Evolutionary conservation across 805 yeast genomes (phyloP).

Genomic region (Wickerhamomyces bovis): DNA sequence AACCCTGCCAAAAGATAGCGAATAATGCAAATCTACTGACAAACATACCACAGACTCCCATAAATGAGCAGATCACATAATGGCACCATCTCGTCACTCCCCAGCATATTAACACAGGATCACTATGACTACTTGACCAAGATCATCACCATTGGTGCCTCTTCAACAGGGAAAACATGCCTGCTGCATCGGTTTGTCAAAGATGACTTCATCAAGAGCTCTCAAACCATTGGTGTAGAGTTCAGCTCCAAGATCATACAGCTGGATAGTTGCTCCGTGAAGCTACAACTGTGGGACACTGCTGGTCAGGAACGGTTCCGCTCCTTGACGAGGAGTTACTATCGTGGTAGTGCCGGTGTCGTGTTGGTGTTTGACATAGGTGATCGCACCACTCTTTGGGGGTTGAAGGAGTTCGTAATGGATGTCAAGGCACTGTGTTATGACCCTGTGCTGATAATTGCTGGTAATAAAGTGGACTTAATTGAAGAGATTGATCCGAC

Average conservation of each 20-base stretch:
- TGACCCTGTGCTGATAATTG: conserved; percentile 26
- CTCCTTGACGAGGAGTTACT: conserved; percentile 32
- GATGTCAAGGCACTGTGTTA: conserved; percentile 27
- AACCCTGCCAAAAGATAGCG: neutral
- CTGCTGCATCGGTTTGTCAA: conserved; percentile 31
- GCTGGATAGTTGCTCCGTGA: conserved; percentile 13
- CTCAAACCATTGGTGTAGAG: conserved; percentile 37
- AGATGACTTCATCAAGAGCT: conserved; percentile 17
- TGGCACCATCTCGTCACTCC: neutral
- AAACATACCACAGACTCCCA: neutral
- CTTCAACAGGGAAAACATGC: conserved; percentile 39
- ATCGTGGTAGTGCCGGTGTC: conserved; percentile 33
- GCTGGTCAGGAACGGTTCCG: conserved; percentile 35
- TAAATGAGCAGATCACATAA: neutral
- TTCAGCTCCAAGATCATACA: conserved; percentile 28
- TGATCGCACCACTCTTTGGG: conserved; percentile 20
- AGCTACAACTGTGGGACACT: conserved; percentile 32
- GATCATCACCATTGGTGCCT: conserved; percentile 37
- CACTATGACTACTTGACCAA: conserved; percentile 32
- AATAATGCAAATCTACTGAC: neutral
- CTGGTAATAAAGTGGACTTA: conserved; percentile 31
- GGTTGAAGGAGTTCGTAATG: conserved; percentile 25
- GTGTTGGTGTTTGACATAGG: conserved; percentile 30
- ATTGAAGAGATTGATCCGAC: conserved; percentile 21
- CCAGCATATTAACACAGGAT: conserved; percentile 2